phyloP scores from a whole-genome alignment of 257 asterid genomes.

The Solanum piurae region DNA sequence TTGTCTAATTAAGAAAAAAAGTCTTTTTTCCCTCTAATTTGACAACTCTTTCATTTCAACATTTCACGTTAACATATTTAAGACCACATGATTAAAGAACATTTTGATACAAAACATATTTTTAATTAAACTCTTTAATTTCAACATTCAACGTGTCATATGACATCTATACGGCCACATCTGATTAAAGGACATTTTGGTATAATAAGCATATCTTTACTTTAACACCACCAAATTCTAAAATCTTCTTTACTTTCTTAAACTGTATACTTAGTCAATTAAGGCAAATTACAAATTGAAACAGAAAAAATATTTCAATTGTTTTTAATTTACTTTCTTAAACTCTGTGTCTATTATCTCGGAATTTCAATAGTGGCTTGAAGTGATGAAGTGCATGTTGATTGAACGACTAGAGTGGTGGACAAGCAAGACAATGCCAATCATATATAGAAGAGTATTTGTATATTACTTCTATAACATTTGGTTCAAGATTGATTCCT shows the following conservation, averaged over 20 bases:
- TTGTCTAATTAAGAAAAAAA: not conserved
- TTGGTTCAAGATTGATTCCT: not conserved
- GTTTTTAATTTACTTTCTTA: no score
- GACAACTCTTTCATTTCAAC: no score
- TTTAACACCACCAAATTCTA: no score
- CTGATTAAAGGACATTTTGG: not conserved
- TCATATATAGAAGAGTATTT: slow-evolving; percentile 19
- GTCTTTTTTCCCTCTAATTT: no score
- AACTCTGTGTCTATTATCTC: not conserved
- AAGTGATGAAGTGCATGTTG: not conserved
- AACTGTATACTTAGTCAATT: not conserved
- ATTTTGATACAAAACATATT: no score
- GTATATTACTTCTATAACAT: not conserved
- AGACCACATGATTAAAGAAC: no score
- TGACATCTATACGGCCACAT: not conserved
- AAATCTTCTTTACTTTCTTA: not conserved
- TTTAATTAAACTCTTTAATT: no score
- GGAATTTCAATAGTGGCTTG: slow-evolving; percentile 7
- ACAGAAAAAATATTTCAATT: not conserved
- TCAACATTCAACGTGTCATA: not conserved
- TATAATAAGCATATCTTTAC: no score
- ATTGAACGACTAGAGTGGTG: slow-evolving; percentile 6
- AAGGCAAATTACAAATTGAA: no score
- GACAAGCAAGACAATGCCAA: not conserved
- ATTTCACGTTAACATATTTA: no score